A percentile compares a stretch with the other conserved stretches of the same genome.
Evolutionary conservation across 345 rosid species (phyloP).

Genomic region (Populus davidiana): DNA sequence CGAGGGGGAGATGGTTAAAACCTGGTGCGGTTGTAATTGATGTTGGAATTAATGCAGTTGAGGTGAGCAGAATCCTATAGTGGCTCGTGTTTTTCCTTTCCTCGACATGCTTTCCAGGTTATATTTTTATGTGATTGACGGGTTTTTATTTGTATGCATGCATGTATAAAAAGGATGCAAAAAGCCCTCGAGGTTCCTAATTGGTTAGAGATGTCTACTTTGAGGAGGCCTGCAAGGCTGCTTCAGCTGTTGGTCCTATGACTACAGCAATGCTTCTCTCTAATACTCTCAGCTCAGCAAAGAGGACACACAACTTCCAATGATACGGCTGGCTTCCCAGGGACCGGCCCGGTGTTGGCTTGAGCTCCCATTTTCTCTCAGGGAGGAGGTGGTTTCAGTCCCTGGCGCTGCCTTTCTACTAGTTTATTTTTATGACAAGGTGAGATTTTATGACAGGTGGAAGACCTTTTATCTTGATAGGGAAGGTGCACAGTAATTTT

Average conservation of each 20-base stretch:
- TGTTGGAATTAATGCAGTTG: conserved; percentile 86
- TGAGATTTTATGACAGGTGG: neutral
- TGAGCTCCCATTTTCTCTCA: neutral
- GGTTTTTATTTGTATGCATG: conserved; percentile 5
- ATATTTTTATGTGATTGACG: conserved; percentile 5
- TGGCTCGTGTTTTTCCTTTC: neutral
- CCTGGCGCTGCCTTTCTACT: neutral
- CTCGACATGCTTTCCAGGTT: neutral
- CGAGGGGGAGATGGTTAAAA: conserved; percentile 78
- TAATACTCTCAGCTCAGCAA: conserved; percentile 73
- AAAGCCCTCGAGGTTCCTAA: conserved; percentile 57
- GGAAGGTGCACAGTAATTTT: neutral
- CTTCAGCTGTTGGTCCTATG: conserved; percentile 85
- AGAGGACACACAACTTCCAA: conserved; percentile 44
- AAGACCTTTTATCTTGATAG: neutral
- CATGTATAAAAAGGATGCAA: conserved; percentile 44
- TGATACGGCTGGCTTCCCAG: neutral
- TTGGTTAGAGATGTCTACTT: conserved; percentile 81
- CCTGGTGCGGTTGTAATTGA: conserved; percentile 84
- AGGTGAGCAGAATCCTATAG: conserved; percentile 36
- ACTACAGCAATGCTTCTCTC: conserved; percentile 87
- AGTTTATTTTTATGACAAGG: neutral
- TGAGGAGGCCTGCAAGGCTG: conserved; percentile 71
- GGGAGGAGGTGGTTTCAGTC: neutral
- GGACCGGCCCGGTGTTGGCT: neutral